Percentiles rank a stretch among this genome's conserved stretches.
These are phyloP conservation scores for Phytophthora hibernalis DNA, from an alignment of 352 stramenopile genomes.

Conservation along the genomic window DNA sequence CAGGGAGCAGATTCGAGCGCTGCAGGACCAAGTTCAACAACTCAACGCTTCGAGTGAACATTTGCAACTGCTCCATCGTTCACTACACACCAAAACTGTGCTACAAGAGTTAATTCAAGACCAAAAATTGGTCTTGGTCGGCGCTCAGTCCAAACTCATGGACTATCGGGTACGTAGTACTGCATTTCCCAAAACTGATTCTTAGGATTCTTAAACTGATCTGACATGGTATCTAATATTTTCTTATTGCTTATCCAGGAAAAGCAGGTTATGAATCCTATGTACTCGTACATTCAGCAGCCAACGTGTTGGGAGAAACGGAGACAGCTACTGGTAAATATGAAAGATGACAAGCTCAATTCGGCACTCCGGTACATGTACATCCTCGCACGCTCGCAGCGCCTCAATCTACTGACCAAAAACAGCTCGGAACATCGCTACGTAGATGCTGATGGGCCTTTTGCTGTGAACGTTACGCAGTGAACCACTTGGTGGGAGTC, in stretches of 20 bases:
- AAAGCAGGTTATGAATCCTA: constrained; percentile 10
- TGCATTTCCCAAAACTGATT: too few species aligned
- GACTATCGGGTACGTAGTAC: constrained; percentile 18
- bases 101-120: constrained; percentile 12
- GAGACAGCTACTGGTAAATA: constrained; percentile 13
- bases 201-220: neutral
- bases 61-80: constrained; percentile 10
- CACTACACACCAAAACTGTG: constrained; percentile 7
- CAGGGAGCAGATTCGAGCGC: constrained; percentile 10
- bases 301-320: constrained; percentile 25
- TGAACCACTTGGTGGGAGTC: constrained; percentile 28
- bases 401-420: constrained; percentile 25
- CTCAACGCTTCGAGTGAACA: constrained; percentile 23
- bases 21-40: constrained; percentile 9
- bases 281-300: constrained; percentile 21
- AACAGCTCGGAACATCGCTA: constrained; percentile 29
- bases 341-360: constrained; percentile 31
- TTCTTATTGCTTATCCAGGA: constrained; percentile 10
- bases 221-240: neutral
- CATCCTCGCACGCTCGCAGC: constrained; percentile 12
- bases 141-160: constrained; percentile 19
- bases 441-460: constrained; percentile 15
- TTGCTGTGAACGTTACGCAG: constrained; percentile 32
- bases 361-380: constrained; percentile 22
- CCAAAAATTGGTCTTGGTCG: constrained; percentile 23